phyloP scores from a whole-genome alignment of 345 rosid species.

The Boechera divaricarpa region DNA sequence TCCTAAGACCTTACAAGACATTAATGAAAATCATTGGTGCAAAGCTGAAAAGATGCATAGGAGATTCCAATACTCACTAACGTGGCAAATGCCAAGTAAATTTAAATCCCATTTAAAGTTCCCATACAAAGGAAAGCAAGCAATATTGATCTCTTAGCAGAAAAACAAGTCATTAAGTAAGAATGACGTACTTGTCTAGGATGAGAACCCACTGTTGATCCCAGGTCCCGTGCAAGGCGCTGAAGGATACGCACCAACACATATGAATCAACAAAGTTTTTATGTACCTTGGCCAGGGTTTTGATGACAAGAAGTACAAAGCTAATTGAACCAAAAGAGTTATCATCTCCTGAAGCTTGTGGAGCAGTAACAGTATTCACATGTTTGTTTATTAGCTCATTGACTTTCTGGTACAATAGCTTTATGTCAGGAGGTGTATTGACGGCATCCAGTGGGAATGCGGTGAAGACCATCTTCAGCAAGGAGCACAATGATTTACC shows the following conservation, averaged over 20 bases:
- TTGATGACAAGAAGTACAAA: conserved; percentile 91
- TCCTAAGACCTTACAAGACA: conserved; percentile 23
- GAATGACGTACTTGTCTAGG: conserved; percentile 76
- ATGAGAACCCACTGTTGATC: conserved; percentile 80
- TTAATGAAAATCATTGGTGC: conserved; percentile 7
- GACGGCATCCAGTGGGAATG: conserved; percentile 83
- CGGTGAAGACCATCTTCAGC: conserved; percentile 90
- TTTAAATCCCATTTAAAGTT: conserved; percentile 2
- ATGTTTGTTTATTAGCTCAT: conserved; percentile 90
- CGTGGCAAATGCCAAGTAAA: conserved; percentile 15
- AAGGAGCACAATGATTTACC: conserved; percentile 94
- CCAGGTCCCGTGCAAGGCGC: conserved; percentile 92
- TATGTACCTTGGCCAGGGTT: conserved; percentile 91
- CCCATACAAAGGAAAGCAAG: conserved; percentile 22
- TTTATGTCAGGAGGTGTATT: conserved; percentile 77
- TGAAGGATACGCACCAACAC: conserved; percentile 85
- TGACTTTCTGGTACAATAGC: conserved; percentile 81
- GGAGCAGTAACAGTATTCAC: conserved; percentile 68
- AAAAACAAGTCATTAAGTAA: conserved; percentile 20
- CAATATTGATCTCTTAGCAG: conserved; percentile 12
- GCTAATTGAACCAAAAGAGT: conserved; percentile 70
- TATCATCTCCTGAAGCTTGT: conserved; percentile 80
- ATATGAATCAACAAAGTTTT: conserved; percentile 72
- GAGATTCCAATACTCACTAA: conserved; percentile 22
- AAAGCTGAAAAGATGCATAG: conserved; percentile 22